Conservation (phyloP, 768 basidiomycete genomes). For the Lactifluus echinatus region DNA sequence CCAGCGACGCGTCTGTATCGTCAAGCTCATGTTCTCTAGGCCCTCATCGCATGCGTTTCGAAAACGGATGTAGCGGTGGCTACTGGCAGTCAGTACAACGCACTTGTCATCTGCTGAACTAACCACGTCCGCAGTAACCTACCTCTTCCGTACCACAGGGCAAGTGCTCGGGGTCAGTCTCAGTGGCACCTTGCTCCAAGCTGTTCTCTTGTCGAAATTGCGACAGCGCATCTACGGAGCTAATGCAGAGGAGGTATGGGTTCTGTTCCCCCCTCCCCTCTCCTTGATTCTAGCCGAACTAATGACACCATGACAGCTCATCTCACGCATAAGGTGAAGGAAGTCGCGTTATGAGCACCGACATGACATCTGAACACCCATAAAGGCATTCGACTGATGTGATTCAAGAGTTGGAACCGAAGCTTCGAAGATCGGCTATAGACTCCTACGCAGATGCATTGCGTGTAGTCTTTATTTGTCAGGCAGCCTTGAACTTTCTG, state of each 20-base stretch:
- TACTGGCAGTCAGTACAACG: slow-evolving; percentile 67
- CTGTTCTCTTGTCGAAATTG: slow-evolving; percentile 62
- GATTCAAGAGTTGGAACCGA: slow-evolving; percentile 56
- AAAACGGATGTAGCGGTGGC: slow-evolving; percentile 82
- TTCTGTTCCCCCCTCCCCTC: slow-evolving; percentile 10
- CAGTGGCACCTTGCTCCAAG: slow-evolving; percentile 77
- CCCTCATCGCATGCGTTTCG: slow-evolving; percentile 76
- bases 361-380: background rate
- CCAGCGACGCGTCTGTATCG: background rate
- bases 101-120: background rate
- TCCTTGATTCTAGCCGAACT: slow-evolving; percentile 10
- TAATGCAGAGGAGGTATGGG: slow-evolving; percentile 57
- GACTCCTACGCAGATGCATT: slow-evolving; percentile 74
- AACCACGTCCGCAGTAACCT: slow-evolving; percentile 55
- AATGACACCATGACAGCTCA: slow-evolving; percentile 42
- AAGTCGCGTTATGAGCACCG: slow-evolving; percentile 13
- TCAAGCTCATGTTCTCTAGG: slow-evolving; percentile 36
- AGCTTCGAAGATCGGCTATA: slow-evolving; percentile 50
- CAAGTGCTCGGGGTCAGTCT: slow-evolving; percentile 94
- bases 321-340: slow-evolving; percentile 56
- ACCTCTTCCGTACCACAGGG: slow-evolving; percentile 88
- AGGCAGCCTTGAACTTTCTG: slow-evolving; percentile 57
- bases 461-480: slow-evolving; percentile 75
- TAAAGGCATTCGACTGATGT: slow-evolving; percentile 60
- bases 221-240: slow-evolving; percentile 69